Evolutionary conservation across 2,329 filamentous ascomycete genomes (phyloP).

Genomic region (Calonectria pteridis): DNA sequence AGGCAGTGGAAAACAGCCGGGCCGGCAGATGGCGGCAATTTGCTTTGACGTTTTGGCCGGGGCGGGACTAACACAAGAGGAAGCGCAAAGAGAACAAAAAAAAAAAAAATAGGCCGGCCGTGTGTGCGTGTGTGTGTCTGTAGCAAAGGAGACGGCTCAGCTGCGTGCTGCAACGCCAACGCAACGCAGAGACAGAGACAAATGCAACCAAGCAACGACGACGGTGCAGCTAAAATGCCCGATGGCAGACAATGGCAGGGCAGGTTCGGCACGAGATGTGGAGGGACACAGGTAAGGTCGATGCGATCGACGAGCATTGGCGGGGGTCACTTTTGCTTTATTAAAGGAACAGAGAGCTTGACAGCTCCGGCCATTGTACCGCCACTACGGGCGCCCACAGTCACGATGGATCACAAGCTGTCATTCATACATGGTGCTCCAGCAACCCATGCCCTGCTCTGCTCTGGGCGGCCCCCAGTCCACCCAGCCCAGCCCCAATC

Average conservation of each 20-base stretch:
- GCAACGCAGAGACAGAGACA: slow-evolving; percentile 11
- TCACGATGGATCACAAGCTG: slow-evolving; percentile 23
- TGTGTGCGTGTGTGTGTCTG: slow-evolving; percentile 3
- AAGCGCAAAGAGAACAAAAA: neutral
- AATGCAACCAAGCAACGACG: neutral
- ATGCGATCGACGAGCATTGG: slow-evolving; percentile 20
- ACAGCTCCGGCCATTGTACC: slow-evolving; percentile 6
- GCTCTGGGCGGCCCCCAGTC: neutral
- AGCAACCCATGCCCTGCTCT: slow-evolving; percentile 2
- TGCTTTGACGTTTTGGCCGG: neutral
- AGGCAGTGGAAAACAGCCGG: neutral
- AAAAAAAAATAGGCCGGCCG: neutral
- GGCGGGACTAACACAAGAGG: slow-evolving; percentile 7
- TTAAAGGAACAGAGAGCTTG: slow-evolving; percentile 19
- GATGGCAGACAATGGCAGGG: neutral
- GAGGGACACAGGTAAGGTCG: neutral
- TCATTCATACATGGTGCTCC: slow-evolving; percentile 18
- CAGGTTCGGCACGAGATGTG: slow-evolving; percentile 5
- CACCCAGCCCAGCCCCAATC: slow-evolving; percentile 5
- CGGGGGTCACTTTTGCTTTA: slow-evolving; percentile 24
- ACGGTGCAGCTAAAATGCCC: neutral
- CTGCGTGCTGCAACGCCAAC: slow-evolving; percentile 26
- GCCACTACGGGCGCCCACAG: slow-evolving; percentile 4
- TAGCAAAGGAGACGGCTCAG: neutral
- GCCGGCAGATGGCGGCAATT: slow-evolving; percentile 20